Evolutionary conservation across 1,139 yeast genomes (phyloP).

Genomic region (Geotrichum fermentans): DNA sequence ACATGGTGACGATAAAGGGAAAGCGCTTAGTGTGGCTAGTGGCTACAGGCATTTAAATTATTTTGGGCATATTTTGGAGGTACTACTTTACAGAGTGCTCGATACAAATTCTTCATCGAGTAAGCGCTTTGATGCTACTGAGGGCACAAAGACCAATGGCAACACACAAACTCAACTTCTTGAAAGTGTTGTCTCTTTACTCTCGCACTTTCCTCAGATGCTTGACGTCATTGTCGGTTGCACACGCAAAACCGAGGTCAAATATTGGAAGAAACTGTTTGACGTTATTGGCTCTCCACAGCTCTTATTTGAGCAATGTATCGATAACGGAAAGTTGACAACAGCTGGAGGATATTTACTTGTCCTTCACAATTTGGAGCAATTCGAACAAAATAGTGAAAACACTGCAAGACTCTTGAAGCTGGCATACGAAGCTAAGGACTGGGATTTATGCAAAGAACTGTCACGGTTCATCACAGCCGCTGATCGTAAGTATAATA

Average conservation of each 20-base stretch:
- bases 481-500: constrained; percentile 31
- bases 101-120: constrained; percentile 25
- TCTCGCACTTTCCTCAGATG: constrained; percentile 37
- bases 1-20: constrained; percentile 25
- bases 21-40: constrained; percentile 36
- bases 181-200: constrained; percentile 30
- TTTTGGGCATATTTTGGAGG: constrained; percentile 47
- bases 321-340: constrained; percentile 35
- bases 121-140: not conserved
- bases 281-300: constrained; percentile 40
- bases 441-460: constrained; percentile 41
- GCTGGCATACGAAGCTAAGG: constrained; percentile 34
- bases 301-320: constrained; percentile 38
- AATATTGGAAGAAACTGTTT: constrained; percentile 56
- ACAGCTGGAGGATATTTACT: constrained; percentile 43
- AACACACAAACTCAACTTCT: constrained; percentile 10
- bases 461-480: constrained; percentile 40
- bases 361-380: constrained; percentile 36
- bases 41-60: constrained; percentile 43
- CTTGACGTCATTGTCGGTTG: constrained; percentile 53
- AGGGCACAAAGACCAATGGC: not conserved
- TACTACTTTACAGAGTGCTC: constrained; percentile 41
- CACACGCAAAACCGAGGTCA: constrained; percentile 61
- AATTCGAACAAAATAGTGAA: constrained; percentile 19
- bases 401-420: constrained; percentile 34